A percentile compares a stretch with the other conserved stretches of the same genome.
Conservation (phyloP, 208 protist genomes). For the Acanthamoeba culbertsoni region DNA sequence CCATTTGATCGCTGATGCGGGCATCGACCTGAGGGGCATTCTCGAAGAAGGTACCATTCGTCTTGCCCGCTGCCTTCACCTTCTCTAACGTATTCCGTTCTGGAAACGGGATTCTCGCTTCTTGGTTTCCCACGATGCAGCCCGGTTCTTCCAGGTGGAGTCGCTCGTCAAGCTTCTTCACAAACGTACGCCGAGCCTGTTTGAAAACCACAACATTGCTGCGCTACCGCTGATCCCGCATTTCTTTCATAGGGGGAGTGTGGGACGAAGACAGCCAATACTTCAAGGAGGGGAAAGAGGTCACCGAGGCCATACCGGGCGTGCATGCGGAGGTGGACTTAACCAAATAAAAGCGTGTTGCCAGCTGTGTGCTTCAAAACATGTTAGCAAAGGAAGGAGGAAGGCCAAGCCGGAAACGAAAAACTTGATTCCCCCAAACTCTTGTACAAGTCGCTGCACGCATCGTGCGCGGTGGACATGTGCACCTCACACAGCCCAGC, state of each 20-base stretch:
- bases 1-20: not conserved
- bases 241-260: not conserved
- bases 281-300: constrained; percentile 10
- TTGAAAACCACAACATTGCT: not conserved
- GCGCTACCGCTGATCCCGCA: not conserved
- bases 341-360: too few relatives aligned
- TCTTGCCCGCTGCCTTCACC: not conserved
- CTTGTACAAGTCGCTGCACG: not conserved
- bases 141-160: constrained; percentile 1
- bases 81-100: not conserved
- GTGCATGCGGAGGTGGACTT: not conserved
- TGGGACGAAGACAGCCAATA: not conserved
- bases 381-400: not conserved
- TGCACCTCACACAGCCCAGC: not conserved
- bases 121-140: not conserved
- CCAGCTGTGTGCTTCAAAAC: too few relatives aligned
- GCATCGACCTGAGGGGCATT: not conserved
- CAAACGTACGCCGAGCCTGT: not conserved
- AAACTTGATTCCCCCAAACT: not conserved
- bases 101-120: not conserved
- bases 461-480: not conserved
- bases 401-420: not conserved
- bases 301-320: not conserved
- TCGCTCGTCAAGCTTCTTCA: not conserved
- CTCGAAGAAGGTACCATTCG: not conserved